Base-by-base conservation (phyloP, 495 filamentous ascomycete species). In the Penicillium herquei region DNA sequence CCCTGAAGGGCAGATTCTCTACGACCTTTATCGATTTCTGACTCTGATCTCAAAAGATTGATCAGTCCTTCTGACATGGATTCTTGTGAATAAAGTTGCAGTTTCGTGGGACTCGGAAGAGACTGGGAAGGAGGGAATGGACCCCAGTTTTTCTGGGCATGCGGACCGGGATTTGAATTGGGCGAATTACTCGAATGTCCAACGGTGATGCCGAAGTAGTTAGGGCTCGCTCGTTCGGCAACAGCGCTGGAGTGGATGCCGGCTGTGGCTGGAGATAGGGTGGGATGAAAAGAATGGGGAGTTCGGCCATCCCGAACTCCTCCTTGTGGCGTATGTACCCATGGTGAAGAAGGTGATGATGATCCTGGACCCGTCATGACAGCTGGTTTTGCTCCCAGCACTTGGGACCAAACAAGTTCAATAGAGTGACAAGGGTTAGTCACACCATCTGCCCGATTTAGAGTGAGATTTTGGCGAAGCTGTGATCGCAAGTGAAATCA, bases 161-260 rank as follows among this genome's bases (percentile, higher is more conserved):
- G 69, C 7, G 84, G 77, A 16, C 84, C 72, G 40, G 78, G 73
- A 45, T 76, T 78, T 2, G 87, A 87, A 46, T 84, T 78, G 50
- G 81, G 76, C n/a, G 80, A 69, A 57, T 88, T 85, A 44, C 62
- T 75, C 18, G 70, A 55, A 32, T 81, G 75, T 40, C 93, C 87
- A 49, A 88, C 72, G 31, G 78, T 73, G 45, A 94, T 78, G 43
- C 86, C 87, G 60, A 96, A 96, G 70, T 96, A 96, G 65, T 87
- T 90, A 16, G 90, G 87, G 64, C 87, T 90, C 16, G 86, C 67
- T 6, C 79, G 70, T 58, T 70, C 74, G 53, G 50, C 66, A 66
- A n/a, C 70, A 72, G 56, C 63, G 59, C 64, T 70, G 68, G 55
- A 73, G 59, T 54, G 72, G 66, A 54, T 64, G 60, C 68, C 77